Percentiles rank a stretch among this genome's conserved stretches.
phyloP scores from a whole-genome alignment of 805 yeast genomes.

The Saccharomycopsis microspora region DNA sequence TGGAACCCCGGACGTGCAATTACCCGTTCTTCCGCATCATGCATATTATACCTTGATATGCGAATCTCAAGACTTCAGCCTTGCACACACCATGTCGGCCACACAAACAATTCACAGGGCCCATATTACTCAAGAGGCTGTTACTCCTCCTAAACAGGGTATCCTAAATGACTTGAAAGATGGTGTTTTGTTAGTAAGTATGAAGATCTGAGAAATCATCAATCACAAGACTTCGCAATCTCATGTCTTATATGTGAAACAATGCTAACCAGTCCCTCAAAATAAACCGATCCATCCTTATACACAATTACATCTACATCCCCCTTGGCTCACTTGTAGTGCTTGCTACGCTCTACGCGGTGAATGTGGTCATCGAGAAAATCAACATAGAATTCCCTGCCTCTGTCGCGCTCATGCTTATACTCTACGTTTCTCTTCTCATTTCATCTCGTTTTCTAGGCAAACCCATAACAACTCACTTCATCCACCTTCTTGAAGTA shows the following conservation, averaged over 20 bases:
- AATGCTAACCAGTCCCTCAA: background rate
- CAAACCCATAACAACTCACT: conserved; percentile 21
- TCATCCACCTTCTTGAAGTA: conserved; percentile 34
- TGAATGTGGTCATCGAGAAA: conserved; percentile 33
- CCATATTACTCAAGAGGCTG: no score
- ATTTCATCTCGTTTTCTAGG: conserved; percentile 28
- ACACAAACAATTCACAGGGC: no score
- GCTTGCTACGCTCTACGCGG: conserved; percentile 39
- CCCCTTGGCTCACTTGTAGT: conserved; percentile 38
- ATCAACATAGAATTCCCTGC: conserved; percentile 51
- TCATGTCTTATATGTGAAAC: background rate
- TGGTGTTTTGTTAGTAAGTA: background rate
- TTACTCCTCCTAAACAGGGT: no score
- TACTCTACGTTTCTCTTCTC: conserved; percentile 38
- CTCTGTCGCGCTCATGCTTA: conserved; percentile 60
- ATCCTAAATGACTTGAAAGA: conserved; percentile 1
- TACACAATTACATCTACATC: conserved; percentile 35
- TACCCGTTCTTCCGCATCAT: no score
- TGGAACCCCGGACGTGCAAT: no score
- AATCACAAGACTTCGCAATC: background rate
- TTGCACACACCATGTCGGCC: no score
- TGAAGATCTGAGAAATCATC: background rate
- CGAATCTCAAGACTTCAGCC: no score
- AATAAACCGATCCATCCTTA: conserved; percentile 17
- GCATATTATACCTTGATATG: no score